Evolutionary conservation across 352 stramenopile species (phyloP).

Genomic region (Albugo laibachii): DNA sequence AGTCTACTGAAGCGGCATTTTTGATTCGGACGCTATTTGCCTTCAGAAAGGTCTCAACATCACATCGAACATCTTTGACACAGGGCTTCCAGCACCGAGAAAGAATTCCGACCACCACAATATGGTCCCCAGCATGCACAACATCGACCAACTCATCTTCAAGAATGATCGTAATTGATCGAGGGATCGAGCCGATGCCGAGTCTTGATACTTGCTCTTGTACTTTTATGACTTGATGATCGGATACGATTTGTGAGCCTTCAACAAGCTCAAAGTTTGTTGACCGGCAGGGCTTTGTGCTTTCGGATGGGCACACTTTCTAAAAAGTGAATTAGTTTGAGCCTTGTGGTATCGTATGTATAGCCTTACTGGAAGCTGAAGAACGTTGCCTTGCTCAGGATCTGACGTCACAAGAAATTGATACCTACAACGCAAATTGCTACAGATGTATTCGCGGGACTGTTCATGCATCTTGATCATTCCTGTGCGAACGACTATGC

Average conservation of each 20-base stretch:
- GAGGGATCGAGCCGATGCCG: conserved; percentile 82
- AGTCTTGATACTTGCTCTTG: conserved; percentile 89
- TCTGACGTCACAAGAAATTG: conserved; percentile 78
- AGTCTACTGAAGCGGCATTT: conserved; percentile 37
- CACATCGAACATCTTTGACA: conserved; percentile 64
- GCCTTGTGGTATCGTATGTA: neutral
- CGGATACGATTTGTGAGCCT: conserved; percentile 27
- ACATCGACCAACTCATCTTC: conserved; percentile 71
- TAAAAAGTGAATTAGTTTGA: conserved; percentile 7
- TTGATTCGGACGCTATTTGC: conserved; percentile 53
- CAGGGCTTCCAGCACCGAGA: conserved; percentile 84
- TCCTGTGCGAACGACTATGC: conserved; percentile 79
- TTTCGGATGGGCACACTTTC: conserved; percentile 30
- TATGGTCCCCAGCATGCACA: conserved; percentile 91
- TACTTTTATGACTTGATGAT: conserved; percentile 90
- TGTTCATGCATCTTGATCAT: conserved; percentile 89
- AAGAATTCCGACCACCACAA: conserved; percentile 83
- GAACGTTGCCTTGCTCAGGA: conserved; percentile 79
- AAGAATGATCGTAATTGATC: conserved; percentile 89
- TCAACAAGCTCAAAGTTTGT: conserved; percentile 46
- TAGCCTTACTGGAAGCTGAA: conserved; percentile 43
- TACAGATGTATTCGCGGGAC: conserved; percentile 73
- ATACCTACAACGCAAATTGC: conserved; percentile 39
- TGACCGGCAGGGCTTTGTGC: conserved; percentile 49
- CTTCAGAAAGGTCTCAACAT: conserved; percentile 76